These are phyloP conservation scores for Paramyrothecium sp. DNA, from an alignment of 2,329 filamentous ascomycete genomes.

Conservation along the genomic window DNA sequence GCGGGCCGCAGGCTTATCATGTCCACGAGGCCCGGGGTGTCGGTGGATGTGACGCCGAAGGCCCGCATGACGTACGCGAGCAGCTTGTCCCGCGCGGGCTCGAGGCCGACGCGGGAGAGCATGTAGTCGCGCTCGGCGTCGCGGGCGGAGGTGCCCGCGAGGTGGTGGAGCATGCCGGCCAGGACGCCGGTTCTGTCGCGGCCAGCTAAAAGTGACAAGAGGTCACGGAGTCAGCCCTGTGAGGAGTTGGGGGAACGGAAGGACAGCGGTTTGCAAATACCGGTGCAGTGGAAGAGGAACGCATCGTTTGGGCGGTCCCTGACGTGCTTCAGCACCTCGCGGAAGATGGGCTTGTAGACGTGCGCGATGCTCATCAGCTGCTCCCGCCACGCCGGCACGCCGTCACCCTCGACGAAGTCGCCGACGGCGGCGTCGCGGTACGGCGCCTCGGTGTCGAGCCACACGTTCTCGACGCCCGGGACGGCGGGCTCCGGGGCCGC, in stretches of 20 bases:
- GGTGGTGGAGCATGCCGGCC: conserved; percentile 46
- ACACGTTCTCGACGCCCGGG: conserved; percentile 44
- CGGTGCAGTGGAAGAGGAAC: conserved; percentile 54
- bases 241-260: too few relatives aligned
- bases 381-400: conserved; percentile 39
- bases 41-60: conserved; percentile 29
- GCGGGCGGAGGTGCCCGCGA: conserved; percentile 44
- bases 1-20: conserved; percentile 39
- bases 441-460: conserved; percentile 31
- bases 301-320: conserved; percentile 42
- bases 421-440: conserved; percentile 35
- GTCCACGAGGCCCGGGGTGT: conserved; percentile 48
- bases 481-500: conserved; percentile 41
- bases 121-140: conserved; percentile 48
- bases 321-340: conserved; percentile 45
- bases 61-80: conserved; percentile 38
- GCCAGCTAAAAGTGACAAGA: conserved; percentile 36
- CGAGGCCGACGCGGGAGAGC: conserved; percentile 52
- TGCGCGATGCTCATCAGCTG: conserved; percentile 48
- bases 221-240: too few relatives aligned
- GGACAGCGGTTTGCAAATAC: conserved; percentile 27
- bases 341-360: conserved; percentile 40
- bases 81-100: conserved; percentile 48
- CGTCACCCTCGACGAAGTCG: conserved; percentile 43
- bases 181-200: conserved; percentile 54